Conservation (phyloP, 768 basidiomycete species). For the Boletus fagicola region DNA sequence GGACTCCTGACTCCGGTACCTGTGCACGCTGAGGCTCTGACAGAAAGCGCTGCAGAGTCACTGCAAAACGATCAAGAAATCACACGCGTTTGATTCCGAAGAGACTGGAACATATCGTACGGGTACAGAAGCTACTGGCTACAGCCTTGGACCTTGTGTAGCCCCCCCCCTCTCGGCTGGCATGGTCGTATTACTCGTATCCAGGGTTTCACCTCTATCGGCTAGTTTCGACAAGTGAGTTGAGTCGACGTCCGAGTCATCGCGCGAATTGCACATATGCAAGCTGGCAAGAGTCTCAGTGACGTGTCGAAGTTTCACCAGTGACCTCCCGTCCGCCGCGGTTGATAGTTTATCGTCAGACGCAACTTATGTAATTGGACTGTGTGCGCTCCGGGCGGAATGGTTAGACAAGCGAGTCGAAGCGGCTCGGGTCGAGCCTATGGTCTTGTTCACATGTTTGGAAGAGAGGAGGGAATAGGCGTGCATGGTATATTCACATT, state of each 20-base stretch:
- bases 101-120: too few species aligned
- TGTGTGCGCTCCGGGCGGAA: too few species aligned
- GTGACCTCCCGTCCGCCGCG: background rate
- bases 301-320: background rate
- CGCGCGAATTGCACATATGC: background rate
- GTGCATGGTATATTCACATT: background rate
- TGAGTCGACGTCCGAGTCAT: background rate
- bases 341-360: too few species aligned
- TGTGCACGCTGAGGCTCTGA: too few species aligned
- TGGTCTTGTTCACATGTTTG: background rate
- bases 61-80: too few species aligned
- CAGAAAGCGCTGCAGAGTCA: too few species aligned
- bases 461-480: background rate
- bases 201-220: background rate
- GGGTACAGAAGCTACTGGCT: too few species aligned
- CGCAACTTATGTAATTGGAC: background rate
- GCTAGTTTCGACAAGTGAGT: background rate
- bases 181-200: background rate
- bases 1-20: too few species aligned
- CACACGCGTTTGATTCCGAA: too few species aligned
- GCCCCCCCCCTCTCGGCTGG: background rate
- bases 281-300: background rate
- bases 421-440: background rate
- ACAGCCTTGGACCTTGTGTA: too few species aligned
- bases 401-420: background rate